These are phyloP conservation scores for Sphaerostilbella broomeana DNA, from an alignment of 2,329 filamentous ascomycete species.

Conservation along the genomic window DNA sequence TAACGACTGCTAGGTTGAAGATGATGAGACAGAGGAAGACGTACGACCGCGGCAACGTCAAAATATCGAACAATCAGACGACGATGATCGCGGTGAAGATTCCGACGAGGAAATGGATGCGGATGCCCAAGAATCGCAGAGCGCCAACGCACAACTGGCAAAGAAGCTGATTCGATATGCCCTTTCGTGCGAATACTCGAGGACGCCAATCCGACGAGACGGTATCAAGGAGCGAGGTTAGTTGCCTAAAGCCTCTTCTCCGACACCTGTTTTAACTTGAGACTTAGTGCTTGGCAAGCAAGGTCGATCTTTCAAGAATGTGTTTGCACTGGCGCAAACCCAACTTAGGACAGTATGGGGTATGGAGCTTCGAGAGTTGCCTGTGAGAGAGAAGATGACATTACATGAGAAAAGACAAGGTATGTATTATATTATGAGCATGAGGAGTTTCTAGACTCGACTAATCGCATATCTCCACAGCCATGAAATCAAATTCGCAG, in stretches of 20 bases:
- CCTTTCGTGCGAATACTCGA: conserved; percentile 58
- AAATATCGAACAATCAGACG: conserved; percentile 25
- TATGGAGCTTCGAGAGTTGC: conserved; percentile 87
- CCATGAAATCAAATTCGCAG: conserved; percentile 40
- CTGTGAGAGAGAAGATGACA: conserved; percentile 72
- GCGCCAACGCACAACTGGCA: conserved; percentile 45
- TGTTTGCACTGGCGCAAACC: conserved; percentile 72
- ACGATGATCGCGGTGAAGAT: conserved; percentile 25
- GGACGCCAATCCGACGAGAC: conserved; percentile 52
- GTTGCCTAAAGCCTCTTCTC: neutral
- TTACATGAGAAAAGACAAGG: conserved; percentile 71
- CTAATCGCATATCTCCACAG: conserved; percentile 18
- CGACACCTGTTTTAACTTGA: conserved; percentile 10
- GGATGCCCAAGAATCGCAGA: conserved; percentile 27
- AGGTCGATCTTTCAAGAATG: conserved; percentile 62
- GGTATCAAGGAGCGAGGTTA: conserved; percentile 59
- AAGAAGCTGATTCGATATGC: conserved; percentile 65
- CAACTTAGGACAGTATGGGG: conserved; percentile 70
- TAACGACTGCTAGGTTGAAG: conserved; percentile 23
- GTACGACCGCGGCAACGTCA: conserved; percentile 27
- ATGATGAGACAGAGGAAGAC: conserved; percentile 29
- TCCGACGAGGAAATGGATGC: conserved; percentile 34
- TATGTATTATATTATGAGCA: conserved; percentile 26
- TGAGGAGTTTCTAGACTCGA: too few relatives aligned
- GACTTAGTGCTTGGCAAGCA: conserved; percentile 63